Evolutionary conservation across 1,139 yeast genomes (phyloP).

Genomic region (Blastobotrys buckinghamii): DNA sequence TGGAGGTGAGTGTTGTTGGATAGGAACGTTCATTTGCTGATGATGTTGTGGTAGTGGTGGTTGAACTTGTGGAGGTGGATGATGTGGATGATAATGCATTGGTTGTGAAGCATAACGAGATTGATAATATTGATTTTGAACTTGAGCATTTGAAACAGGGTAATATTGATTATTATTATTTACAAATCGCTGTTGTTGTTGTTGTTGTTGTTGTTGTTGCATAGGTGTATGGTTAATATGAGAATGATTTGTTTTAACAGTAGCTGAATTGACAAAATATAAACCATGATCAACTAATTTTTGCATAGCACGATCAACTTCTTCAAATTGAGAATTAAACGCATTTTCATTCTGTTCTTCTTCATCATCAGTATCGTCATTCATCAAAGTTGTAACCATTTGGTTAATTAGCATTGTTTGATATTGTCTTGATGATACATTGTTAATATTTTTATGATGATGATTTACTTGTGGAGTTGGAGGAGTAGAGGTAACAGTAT

Average conservation of each 20-base stretch:
- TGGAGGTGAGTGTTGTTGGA: too few relatives aligned
- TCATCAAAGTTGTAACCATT: too few relatives aligned
- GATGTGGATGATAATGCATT: background rate
- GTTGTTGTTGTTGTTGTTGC: background rate
- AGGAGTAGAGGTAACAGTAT: background rate
- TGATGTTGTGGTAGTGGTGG: too few relatives aligned
- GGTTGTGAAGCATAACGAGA: background rate
- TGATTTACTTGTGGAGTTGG: background rate
- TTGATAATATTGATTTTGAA: background rate
- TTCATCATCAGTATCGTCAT: background rate
- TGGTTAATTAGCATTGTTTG: too few relatives aligned
- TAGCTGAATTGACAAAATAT: background rate
- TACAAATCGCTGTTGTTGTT: background rate
- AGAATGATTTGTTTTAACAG: background rate
- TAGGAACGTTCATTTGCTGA: too few relatives aligned
- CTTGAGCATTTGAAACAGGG: background rate
- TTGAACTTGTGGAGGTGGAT: too few relatives aligned
- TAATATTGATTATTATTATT: background rate
- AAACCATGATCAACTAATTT: slow-evolving; percentile 8
- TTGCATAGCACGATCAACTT: slow-evolving; percentile 13
- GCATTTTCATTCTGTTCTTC: slow-evolving; percentile 3
- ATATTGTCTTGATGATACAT: too few relatives aligned
- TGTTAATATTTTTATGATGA: too few relatives aligned
- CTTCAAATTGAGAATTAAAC: slow-evolving; percentile 12
- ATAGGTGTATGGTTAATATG: background rate